phyloP scores from a whole-genome alignment of 805 yeast genomes.

The Candida maltosa region DNA sequence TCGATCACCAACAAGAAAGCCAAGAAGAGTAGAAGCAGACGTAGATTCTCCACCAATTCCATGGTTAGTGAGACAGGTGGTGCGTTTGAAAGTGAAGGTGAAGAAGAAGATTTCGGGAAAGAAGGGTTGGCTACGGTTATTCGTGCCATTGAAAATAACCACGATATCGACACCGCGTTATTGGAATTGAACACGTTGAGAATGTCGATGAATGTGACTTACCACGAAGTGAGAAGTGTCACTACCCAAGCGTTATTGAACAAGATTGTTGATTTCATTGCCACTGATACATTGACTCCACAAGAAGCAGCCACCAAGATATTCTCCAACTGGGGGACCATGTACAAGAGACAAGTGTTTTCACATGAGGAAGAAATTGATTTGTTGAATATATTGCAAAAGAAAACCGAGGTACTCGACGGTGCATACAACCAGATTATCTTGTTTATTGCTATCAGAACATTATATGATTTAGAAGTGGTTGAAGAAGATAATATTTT shows the following conservation, averaged over 20 bases:
- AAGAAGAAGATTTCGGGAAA: constrained; percentile 72
- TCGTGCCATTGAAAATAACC: constrained; percentile 88
- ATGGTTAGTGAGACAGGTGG: constrained; percentile 31
- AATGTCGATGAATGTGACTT: constrained; percentile 96
- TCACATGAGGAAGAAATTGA: constrained; percentile 76
- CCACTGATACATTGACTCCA: constrained; percentile 72
- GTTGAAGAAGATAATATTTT: constrained; percentile 77
- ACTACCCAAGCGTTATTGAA: constrained; percentile 69
- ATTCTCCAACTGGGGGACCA: constrained; percentile 75
- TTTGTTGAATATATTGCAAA: constrained; percentile 52
- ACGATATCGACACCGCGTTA: constrained; percentile 88
- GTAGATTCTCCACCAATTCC: constrained; percentile 35
- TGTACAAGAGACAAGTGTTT: constrained; percentile 83
- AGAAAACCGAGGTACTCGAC: constrained; percentile 31
- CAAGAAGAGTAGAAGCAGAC: constrained; percentile 32
- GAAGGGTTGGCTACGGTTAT: constrained; percentile 95
- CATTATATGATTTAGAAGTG: constrained; percentile 78
- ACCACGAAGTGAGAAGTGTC: constrained; percentile 86
- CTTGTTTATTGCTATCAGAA: constrained; percentile 49
- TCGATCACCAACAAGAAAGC: constrained; percentile 46
- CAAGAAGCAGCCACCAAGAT: constrained; percentile 76
- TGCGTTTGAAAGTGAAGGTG: constrained; percentile 42
- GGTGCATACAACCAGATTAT: constrained; percentile 46
- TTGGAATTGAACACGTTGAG: constrained; percentile 90
- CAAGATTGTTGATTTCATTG: constrained; percentile 69